A percentile compares a stretch with the other conserved stretches of the same genome.
Conservation (phyloP, 164 flowering plant species). For the Vitis riparia region DNA sequence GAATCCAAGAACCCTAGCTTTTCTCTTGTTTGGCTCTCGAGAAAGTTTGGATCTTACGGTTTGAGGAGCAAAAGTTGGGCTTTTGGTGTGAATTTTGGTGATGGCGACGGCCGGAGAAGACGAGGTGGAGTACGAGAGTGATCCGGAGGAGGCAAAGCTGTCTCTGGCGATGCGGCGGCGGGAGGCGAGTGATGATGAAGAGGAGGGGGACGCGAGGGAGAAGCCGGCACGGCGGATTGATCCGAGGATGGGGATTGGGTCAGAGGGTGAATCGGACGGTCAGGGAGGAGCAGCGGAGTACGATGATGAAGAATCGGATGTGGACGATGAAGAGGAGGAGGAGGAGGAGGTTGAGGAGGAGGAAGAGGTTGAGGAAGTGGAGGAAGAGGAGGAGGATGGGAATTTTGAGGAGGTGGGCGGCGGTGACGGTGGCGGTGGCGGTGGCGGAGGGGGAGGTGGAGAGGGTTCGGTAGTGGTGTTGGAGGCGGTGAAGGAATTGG, state of each 20-base stretch:
- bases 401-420: slow-evolving; percentile 5
- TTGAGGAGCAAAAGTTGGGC: background rate
- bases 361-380: slow-evolving; percentile 17
- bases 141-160: slow-evolving; percentile 80
- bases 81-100: slow-evolving; percentile 14
- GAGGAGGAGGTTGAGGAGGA: slow-evolving; percentile 20
- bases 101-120: slow-evolving; percentile 38
- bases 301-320: slow-evolving; percentile 43
- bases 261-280: slow-evolving; percentile 77
- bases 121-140: slow-evolving; percentile 84
- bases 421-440: slow-evolving; percentile 16
- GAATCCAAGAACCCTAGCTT: background rate
- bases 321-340: slow-evolving; percentile 31
- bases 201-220: slow-evolving; percentile 36
- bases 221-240: slow-evolving; percentile 18
- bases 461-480: slow-evolving; percentile 1
- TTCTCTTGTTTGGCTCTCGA: background rate
- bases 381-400: slow-evolving; percentile 7
- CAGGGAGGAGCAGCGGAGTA: slow-evolving; percentile 77
- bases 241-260: slow-evolving; percentile 41
- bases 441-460: slow-evolving; percentile 14
- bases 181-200: slow-evolving; percentile 94
- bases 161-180: slow-evolving; percentile 81
- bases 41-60: slow-evolving; percentile 4
- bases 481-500: slow-evolving; percentile 12